Evolutionary conservation across 2,329 filamentous ascomycete genomes (phyloP), one percentile per base, ranked within the genome.

Genomic region (Beauveria sp.): DNA sequence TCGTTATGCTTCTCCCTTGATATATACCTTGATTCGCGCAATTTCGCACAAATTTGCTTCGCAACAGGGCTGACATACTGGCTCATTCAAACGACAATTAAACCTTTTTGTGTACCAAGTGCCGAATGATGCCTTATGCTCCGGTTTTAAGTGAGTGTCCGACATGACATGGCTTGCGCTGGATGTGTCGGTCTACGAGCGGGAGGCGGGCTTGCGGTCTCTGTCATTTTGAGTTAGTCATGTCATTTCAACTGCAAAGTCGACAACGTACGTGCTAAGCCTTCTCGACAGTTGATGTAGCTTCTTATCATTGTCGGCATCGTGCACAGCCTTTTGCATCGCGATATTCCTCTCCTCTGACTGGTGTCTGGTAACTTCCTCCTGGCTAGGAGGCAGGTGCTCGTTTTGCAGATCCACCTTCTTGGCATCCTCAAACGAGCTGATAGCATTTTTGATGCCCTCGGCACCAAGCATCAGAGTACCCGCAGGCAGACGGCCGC

Each of bases 361-460:
- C 64, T 87, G 90, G 73, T 89, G 90, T 75, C 87, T 87, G 65
- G 87, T 83, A 22, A 97, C 92, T 75, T 99, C 94, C 54, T 97
- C 93, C 64, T 94, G 90, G 65, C 85, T 94, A 0, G 94, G 94
- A 55, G 94, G 94, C 65, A 99, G 80, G 64, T 91, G 85, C 78
- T 99, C 94, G 74, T 99, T 99, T 77, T 97, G 92, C 64, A 97
- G 71, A 77, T 99, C 94, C 54, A 99, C 92, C 80, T 97, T 97
- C 65, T 92, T 84, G 18, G 94, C 94, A 74, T 99, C 94, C 73
- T 99, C 94, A 67, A 99, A 99, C 68, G 86, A 96, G 76, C 86
- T 93, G 69, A 99, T 99, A 40, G 94, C 94, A 70, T 97, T 92
- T 81, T 97, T 99, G 80, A 97, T 97, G 62, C 94, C 94, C 77